Evolutionary conservation across 192 early-diverging fungal species (phyloP).

Genomic region (Coemansia reversa): DNA sequence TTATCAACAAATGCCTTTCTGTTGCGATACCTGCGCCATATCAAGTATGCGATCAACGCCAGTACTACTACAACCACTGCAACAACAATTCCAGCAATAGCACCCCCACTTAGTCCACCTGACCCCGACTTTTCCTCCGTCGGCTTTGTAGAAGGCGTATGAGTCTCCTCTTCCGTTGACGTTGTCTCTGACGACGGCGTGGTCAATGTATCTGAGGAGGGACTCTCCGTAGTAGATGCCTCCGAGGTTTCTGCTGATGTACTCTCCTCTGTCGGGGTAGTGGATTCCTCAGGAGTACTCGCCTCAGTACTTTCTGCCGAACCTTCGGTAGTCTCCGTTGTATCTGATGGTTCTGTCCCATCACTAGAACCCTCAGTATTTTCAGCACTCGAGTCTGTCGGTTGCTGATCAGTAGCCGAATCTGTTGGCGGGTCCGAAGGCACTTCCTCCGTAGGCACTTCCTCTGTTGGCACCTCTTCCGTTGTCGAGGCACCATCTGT

Average conservation of each 20-base stretch:
- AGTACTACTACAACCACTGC: conserved; percentile 18
- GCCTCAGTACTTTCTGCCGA: neutral
- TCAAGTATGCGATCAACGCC: conserved; percentile 20
- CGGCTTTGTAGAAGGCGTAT: neutral
- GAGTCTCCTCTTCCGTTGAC: neutral
- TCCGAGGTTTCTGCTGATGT: conserved; percentile 1
- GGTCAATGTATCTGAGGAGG: neutral
- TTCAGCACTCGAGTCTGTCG: neutral
- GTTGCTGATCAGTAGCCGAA: too few relatives aligned
- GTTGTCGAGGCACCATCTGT: too few relatives aligned
- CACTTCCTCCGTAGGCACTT: too few relatives aligned
- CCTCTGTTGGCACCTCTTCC: too few relatives aligned
- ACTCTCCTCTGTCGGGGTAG: neutral
- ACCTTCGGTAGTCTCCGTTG: neutral
- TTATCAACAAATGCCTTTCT: conserved; percentile 27
- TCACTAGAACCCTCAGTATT: neutral
- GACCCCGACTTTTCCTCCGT: neutral
- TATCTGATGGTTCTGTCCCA: neutral
- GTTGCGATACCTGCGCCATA: conserved; percentile 41
- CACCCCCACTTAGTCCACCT: conserved; percentile 37
- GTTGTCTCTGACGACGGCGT: neutral
- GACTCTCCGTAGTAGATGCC: neutral
- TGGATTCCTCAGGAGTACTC: neutral
- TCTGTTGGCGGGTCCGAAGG: too few relatives aligned
- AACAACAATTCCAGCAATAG: conserved; percentile 44